Evolutionary conservation across 2,329 filamentous ascomycete species (phyloP), one percentile per base, ranked within the genome.

Genomic region (Neofusicoccum umdonicola): DNA sequence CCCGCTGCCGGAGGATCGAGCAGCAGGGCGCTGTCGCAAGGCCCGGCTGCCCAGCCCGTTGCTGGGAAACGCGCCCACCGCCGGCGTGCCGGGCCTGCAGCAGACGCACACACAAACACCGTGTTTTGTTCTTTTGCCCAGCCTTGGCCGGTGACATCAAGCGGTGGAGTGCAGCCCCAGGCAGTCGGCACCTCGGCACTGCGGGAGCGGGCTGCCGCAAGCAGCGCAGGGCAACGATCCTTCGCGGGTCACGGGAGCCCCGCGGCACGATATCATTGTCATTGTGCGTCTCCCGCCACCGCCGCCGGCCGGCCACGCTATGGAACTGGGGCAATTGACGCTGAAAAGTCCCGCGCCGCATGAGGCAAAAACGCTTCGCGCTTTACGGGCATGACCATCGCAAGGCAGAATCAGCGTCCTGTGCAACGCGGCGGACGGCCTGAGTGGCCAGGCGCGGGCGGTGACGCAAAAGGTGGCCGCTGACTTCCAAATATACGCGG

Each of bases 401-500:
- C 31, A 37, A 60, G 42, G 42, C 56, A 60, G 56, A 47, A 48
- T 13, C 42, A 22, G 42, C 15, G n/a, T 22, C 34, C 12, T 31
- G 31, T 19, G 22, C 56, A 34, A 52, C 50, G 15, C 15, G 6
- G 19, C 34, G 8, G 27, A 5, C 52, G 37, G 37, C 39, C 52
- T 57, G 13, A 57, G 13, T 60, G n/a, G 6, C 42, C 22, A 54
- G 34, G 39, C 39, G 13, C 22, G 39, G 39, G 54, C 56, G 27
- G 42, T 37, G 56, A 60, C 31, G 56, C 39, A 31, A 44, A 15
- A 22, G 11, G 19, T 34, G 13, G 9, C n/a, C 12, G 56, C 31
- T 37, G n/a, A 15, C n/a, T 45, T 60, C 56, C 56, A 60, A 60
- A 60, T 60, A 47, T 60, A 60, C 56, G 5, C 12, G 2, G 42